Conservation (phyloP, 208 protist genomes). For the Wallacemonas sp. region DNA sequence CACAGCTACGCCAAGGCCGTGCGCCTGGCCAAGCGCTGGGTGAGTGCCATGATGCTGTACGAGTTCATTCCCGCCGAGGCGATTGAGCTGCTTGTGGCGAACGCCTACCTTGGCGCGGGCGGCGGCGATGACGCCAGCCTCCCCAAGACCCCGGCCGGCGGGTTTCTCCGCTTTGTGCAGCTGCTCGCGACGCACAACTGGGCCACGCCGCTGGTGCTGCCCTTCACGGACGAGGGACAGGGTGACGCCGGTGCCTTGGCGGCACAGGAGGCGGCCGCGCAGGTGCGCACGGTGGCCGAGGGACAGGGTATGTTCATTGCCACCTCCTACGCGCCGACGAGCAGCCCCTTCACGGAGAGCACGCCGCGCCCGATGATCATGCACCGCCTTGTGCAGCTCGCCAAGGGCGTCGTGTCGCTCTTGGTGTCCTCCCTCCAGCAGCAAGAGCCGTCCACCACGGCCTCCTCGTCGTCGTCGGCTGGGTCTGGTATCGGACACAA, state of each 20-base stretch:
- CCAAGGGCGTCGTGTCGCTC: slow-evolving; percentile 46
- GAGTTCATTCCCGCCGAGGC: slow-evolving; percentile 85
- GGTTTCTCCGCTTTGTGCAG: slow-evolving; percentile 83
- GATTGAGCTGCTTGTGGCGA: slow-evolving; percentile 80
- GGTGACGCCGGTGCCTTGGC: slow-evolving; percentile 30
- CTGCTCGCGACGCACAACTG: slow-evolving; percentile 81
- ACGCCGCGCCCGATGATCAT: slow-evolving; percentile 85
- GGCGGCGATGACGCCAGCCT: not conserved
- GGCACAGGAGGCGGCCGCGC: slow-evolving; percentile 30
- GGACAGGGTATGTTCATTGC: slow-evolving; percentile 85
- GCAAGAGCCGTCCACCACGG: slow-evolving; percentile 14
- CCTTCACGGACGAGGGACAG: slow-evolving; percentile 52
- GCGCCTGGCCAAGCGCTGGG: slow-evolving; percentile 80
- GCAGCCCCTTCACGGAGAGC: slow-evolving; percentile 77
- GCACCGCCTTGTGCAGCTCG: slow-evolving; percentile 80
- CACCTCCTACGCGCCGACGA: slow-evolving; percentile 71
- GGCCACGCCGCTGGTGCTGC: slow-evolving; percentile 71
- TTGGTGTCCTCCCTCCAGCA: slow-evolving; percentile 49
- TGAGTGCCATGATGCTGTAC: slow-evolving; percentile 74
- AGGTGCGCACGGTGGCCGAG: slow-evolving; percentile 59
- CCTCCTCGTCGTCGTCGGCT: not conserved
- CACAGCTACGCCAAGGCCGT: slow-evolving; percentile 72
- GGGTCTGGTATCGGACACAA: not conserved
- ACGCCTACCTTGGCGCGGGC: slow-evolving; percentile 60
- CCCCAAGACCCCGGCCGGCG: slow-evolving; percentile 64